Conservation (phyloP, 1,139 yeast genomes). For the Taphrina communis region DNA sequence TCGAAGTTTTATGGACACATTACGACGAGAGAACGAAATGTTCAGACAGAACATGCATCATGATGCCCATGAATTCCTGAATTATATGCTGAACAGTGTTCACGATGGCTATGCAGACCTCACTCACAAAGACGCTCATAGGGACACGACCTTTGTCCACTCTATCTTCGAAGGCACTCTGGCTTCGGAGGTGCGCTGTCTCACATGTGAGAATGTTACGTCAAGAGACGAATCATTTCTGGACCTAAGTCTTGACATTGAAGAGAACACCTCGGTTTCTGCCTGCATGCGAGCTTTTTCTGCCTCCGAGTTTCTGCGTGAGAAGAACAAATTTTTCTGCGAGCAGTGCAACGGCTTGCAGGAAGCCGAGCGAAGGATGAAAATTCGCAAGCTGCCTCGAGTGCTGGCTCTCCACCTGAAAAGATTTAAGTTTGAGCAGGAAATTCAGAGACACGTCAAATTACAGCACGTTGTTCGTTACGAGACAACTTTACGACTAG, state of each 20-base stretch:
- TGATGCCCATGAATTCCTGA: constrained; percentile 95
- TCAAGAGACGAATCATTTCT: constrained; percentile 83
- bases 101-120: constrained; percentile 66
- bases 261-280: constrained; percentile 74
- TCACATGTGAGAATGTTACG: constrained; percentile 86
- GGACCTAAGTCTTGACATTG: constrained; percentile 85
- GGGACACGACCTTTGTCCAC: constrained; percentile 54
- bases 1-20: constrained; percentile 67
- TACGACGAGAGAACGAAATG: constrained; percentile 70
- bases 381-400: constrained; percentile 76
- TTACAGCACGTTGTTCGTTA: constrained; percentile 83
- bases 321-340: constrained; percentile 89
- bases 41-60: constrained; percentile 95
- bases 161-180: constrained; percentile 81
- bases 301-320: constrained; percentile 82
- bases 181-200: constrained; percentile 86
- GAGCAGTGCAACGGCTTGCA: constrained; percentile 88
- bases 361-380: constrained; percentile 93
- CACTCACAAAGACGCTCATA: constrained; percentile 41
- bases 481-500: constrained; percentile 73
- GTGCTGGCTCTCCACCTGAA: constrained; percentile 82
- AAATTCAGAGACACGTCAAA: constrained; percentile 79
- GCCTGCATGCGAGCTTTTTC: constrained; percentile 79
- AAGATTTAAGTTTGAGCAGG: constrained; percentile 88
- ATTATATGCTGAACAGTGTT: constrained; percentile 79